A percentile compares a stretch with the other conserved stretches of the same genome.
Conservation (phyloP, 2,329 filamentous ascomycete genomes). For the Pseudogymnoascus sp. region DNA sequence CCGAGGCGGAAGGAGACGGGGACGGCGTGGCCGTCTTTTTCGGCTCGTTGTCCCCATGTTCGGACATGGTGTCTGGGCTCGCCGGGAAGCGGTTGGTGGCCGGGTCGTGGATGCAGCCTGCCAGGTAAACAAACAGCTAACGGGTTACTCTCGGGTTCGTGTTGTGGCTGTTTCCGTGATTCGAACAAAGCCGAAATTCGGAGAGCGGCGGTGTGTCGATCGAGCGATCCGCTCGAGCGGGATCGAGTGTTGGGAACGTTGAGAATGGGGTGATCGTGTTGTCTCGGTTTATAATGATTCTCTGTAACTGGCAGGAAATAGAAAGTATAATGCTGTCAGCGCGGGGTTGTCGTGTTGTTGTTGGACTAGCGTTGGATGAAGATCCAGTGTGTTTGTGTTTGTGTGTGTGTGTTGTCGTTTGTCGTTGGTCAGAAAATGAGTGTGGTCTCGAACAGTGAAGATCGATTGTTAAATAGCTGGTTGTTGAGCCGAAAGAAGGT, state of each 20-base stretch:
- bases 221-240: not conserved
- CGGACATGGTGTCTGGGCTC: not conserved
- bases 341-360: constrained; percentile 1
- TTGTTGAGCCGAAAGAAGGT: constrained; percentile 30
- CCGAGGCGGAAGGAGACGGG: constrained; percentile 31
- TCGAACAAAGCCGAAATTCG: not conserved
- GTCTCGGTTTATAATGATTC: constrained; percentile 18
- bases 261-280: constrained; percentile 19
- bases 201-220: constrained; percentile 1
- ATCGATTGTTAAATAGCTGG: constrained; percentile 16
- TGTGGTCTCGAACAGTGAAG: constrained; percentile 16
- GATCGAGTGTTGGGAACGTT: constrained; percentile 12
- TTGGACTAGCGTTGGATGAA: not conserved
- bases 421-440: constrained; percentile 11
- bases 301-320: constrained; percentile 28
- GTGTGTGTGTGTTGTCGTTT: not conserved
- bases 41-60: constrained; percentile 21
- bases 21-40: constrained; percentile 30
- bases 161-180: not conserved
- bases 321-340: constrained; percentile 15
- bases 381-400: constrained; percentile 1
- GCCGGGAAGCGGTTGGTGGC: not conserved
- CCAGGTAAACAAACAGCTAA: not conserved
- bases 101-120: not conserved
- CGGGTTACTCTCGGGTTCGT: not conserved